These are phyloP conservation scores for Coemansia sp. DNA, from an alignment of 192 early-diverging fungal genomes.

Conservation along the genomic window DNA sequence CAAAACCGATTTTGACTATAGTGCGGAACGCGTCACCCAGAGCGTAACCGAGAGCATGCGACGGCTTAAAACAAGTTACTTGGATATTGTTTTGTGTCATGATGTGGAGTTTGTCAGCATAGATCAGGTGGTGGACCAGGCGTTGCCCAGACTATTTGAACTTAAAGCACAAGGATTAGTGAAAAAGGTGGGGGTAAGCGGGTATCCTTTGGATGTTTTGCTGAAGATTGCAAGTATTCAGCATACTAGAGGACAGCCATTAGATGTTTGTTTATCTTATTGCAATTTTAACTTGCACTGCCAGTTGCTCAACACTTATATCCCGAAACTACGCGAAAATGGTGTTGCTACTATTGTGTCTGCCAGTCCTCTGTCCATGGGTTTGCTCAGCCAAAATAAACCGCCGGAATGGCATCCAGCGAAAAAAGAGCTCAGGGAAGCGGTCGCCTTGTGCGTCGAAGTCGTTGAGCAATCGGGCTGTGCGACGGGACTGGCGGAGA, in stretches of 20 bases:
- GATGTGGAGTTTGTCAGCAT: slow-evolving; percentile 77
- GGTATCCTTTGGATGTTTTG: slow-evolving; percentile 66
- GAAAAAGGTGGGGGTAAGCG: slow-evolving; percentile 68
- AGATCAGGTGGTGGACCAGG: slow-evolving; percentile 55
- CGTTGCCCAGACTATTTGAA: slow-evolving; percentile 57
- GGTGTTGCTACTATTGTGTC: slow-evolving; percentile 64
- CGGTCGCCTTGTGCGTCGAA: slow-evolving; percentile 52
- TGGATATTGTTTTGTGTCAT: slow-evolving; percentile 71
- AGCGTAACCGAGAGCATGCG: slow-evolving; percentile 63
- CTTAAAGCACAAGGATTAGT: slow-evolving; percentile 59
- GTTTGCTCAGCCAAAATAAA: slow-evolving; percentile 54
- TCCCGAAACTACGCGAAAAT: slow-evolving; percentile 53
- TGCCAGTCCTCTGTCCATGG: slow-evolving; percentile 75
- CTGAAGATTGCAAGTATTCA: slow-evolving; percentile 60
- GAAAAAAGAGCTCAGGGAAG: slow-evolving; percentile 49
- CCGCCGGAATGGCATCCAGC: slow-evolving; percentile 75
- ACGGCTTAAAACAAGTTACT: slow-evolving; percentile 62
- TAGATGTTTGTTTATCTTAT: slow-evolving; percentile 69
- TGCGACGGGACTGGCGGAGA: slow-evolving; percentile 53
- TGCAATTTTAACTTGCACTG: slow-evolving; percentile 72
- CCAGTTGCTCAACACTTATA: slow-evolving; percentile 56
- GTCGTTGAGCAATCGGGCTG: slow-evolving; percentile 31
- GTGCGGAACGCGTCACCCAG: slow-evolving; percentile 44
- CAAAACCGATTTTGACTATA: slow-evolving; percentile 67
- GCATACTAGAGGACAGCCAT: slow-evolving; percentile 53